These are phyloP conservation scores for Alternaria longipes DNA, from an alignment of 2,329 filamentous ascomycete genomes.

Conservation along the genomic window DNA sequence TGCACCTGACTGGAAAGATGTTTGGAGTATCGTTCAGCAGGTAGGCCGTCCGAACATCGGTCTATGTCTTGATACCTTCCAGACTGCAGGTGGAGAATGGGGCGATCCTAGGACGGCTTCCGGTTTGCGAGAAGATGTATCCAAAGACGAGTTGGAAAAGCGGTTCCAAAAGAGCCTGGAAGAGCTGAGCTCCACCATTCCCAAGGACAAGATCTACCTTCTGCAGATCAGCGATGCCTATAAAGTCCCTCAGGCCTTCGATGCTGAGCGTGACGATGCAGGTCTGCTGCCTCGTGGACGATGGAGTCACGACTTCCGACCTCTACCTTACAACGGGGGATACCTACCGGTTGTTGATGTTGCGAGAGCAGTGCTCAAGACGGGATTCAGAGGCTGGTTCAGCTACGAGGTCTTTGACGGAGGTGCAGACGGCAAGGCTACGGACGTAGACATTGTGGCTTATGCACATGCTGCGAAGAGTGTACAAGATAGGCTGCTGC, in stretches of 20 bases:
- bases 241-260: conserved; percentile 65
- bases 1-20: conserved; percentile 72
- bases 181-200: conserved; percentile 66
- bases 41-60: conserved; percentile 74
- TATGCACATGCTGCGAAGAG: conserved; percentile 64
- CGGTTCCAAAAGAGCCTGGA: conserved; percentile 65
- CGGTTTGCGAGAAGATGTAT: conserved; percentile 64
- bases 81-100: conserved; percentile 76
- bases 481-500: conserved; percentile 54
- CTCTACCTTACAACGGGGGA: conserved; percentile 74
- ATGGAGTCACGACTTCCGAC: conserved; percentile 77
- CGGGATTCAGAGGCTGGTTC: conserved; percentile 73
- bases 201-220: conserved; percentile 75
- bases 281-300: conserved; percentile 68
- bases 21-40: conserved; percentile 72
- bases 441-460: conserved; percentile 59
- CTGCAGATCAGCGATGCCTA: conserved; percentile 81
- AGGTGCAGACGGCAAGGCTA: conserved; percentile 63
- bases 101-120: conserved; percentile 73
- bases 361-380: conserved; percentile 70
- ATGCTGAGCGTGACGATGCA: conserved; percentile 57
- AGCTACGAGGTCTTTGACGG: conserved; percentile 76
- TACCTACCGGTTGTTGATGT: conserved; percentile 75
- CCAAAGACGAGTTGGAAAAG: conserved; percentile 58
- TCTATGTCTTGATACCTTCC: conserved; percentile 80